Evolutionary conservation across 2,329 filamentous ascomycete genomes (phyloP).

Genomic region (Aspergillus puulaauensis): DNA sequence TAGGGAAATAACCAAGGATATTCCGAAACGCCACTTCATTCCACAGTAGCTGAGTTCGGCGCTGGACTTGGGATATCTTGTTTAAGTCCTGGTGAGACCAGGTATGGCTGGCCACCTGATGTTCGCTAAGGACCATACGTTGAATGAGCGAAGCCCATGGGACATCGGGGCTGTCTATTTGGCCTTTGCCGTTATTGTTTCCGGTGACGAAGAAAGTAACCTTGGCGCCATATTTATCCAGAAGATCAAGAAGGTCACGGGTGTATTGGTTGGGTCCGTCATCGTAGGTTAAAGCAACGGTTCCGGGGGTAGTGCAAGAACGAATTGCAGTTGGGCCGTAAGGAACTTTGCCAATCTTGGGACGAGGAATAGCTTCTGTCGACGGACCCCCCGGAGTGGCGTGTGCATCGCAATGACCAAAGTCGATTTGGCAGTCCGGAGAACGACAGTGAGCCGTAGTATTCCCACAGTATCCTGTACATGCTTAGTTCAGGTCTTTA

Average conservation of each 20-base stretch:
- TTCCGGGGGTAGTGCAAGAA: conserved; percentile 51
- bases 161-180: conserved; percentile 42
- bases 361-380: conserved; percentile 35
- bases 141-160: conserved; percentile 41
- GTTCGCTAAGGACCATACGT: conserved; percentile 46
- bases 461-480: conserved; percentile 39
- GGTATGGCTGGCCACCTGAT: conserved; percentile 54
- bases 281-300: conserved; percentile 66
- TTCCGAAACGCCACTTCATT: conserved; percentile 49
- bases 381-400: conserved; percentile 34
- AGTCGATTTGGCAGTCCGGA: conserved; percentile 42
- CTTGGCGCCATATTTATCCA: conserved; percentile 59
- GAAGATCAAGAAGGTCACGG: conserved; percentile 59
- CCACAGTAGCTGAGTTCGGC: conserved; percentile 45
- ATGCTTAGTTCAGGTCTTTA: not conserved
- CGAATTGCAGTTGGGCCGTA: conserved; percentile 38
- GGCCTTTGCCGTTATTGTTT: conserved; percentile 47
- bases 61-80: conserved; percentile 36
- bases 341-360: conserved; percentile 35
- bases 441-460: conserved; percentile 39
- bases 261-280: conserved; percentile 66
- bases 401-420: conserved; percentile 39
- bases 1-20: conserved; percentile 51
- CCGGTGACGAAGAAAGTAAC: conserved; percentile 68
- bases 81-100: conserved; percentile 52